phyloP scores from a whole-genome alignment of 2,329 filamentous ascomycete genomes.

The Aspergillus felis region DNA sequence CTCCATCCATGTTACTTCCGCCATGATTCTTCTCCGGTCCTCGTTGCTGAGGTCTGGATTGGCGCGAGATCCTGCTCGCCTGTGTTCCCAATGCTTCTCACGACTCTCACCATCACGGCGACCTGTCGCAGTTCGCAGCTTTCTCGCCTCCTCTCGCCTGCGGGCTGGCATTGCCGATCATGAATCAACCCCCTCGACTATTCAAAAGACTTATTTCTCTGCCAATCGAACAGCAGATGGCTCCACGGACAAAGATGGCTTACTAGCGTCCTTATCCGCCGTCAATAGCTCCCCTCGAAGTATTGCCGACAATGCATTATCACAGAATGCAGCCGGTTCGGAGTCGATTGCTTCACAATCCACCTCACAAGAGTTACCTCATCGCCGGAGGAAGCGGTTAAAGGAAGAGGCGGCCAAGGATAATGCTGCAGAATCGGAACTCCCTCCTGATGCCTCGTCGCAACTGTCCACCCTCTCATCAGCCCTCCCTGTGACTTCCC shows the following conservation, averaged over 20 bases:
- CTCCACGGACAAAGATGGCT: constrained; percentile 15
- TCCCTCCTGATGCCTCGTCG: constrained; percentile 60
- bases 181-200: constrained; percentile 21
- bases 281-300: constrained; percentile 15
- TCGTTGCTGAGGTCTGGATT: constrained; percentile 30
- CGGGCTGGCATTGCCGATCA: constrained; percentile 26
- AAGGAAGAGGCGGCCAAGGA: constrained; percentile 28
- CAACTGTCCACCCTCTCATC: constrained; percentile 56
- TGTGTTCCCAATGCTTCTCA: constrained; percentile 35
- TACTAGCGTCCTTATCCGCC: constrained; percentile 26
- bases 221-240: constrained; percentile 25
- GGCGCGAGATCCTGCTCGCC: constrained; percentile 25
- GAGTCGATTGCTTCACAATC: constrained; percentile 18
- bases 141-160: constrained; percentile 28
- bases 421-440: constrained; percentile 25
- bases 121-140: constrained; percentile 25
- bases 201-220: constrained; percentile 41
- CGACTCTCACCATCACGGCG: constrained; percentile 14
- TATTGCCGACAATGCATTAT: constrained; percentile 8
- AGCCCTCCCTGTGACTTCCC: constrained; percentile 52
- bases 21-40: constrained; percentile 37
- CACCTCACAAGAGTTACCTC: constrained; percentile 33
- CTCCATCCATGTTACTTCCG: constrained; percentile 14
- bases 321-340: constrained; percentile 14
- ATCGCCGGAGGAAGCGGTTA: constrained; percentile 42